Conservation (phyloP, 495 filamentous ascomycete species). For the Hypoxylon lenormandii region DNA sequence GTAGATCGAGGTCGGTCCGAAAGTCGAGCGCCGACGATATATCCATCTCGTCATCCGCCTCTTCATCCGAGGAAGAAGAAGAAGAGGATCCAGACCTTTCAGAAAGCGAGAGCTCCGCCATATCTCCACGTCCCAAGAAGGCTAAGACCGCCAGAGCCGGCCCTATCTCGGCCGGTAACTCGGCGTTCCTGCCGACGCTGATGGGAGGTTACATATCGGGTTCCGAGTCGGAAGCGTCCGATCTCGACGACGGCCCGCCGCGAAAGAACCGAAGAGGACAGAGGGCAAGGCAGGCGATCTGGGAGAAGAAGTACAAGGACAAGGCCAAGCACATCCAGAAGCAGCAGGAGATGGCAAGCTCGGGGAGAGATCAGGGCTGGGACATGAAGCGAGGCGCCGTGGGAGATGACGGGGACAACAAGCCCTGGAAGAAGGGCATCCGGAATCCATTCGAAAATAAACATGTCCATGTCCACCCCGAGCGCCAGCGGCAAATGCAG, state of each 20-base stretch:
- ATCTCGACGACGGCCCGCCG: constrained; percentile 59
- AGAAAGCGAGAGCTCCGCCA: constrained; percentile 50
- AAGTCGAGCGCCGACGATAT: constrained; percentile 40
- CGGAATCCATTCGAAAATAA: constrained; percentile 47
- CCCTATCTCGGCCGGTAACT: constrained; percentile 53
- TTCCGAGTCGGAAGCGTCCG: constrained; percentile 71
- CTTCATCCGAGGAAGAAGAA: constrained; percentile 28
- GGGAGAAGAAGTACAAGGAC: constrained; percentile 90
- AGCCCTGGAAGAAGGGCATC: constrained; percentile 62
- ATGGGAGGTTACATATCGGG: constrained; percentile 94
- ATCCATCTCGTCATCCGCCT: constrained; percentile 42
- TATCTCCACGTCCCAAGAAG: constrained; percentile 58
- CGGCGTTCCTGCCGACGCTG: constrained; percentile 86
- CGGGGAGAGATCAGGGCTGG: constrained; percentile 63
- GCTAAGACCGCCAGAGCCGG: constrained; percentile 44
- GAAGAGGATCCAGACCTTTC: constrained; percentile 35
- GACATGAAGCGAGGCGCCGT: constrained; percentile 63
- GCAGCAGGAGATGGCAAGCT: constrained; percentile 51
- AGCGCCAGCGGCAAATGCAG: constrained; percentile 43
- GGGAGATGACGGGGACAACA: constrained; percentile 49
- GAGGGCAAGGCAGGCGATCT: constrained; percentile 82
- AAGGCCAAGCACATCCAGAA: constrained; percentile 78
- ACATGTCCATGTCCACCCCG: constrained; percentile 42
- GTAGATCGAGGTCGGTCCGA: constrained; percentile 35
- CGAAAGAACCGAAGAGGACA: constrained; percentile 91